Base-by-base conservation (phyloP, 345 rosid genomes). In the Brassica juncea region DNA sequence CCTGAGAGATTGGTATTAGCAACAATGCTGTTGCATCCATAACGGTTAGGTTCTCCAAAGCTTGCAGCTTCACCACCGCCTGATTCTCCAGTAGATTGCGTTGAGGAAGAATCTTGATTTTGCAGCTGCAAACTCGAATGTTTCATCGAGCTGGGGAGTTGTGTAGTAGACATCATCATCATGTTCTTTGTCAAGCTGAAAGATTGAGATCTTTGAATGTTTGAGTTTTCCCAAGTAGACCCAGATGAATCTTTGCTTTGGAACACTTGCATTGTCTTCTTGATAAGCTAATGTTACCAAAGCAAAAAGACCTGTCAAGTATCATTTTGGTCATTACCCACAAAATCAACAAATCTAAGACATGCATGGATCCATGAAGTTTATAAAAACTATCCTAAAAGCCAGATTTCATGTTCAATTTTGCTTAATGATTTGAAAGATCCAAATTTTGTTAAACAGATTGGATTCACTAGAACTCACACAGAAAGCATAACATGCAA, bases 41-140 rank as follows among this genome's bases (percentile, higher is more conserved):
- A 75, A 58, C 68, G 74, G 52, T 73, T 77, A 82, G 79, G 83
- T 71, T 84, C 84, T 55, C 83, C 85, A 62, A 84, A 61, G 84
- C 81, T 82, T 65, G 76, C 89, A 68, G 82, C 87, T 85, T 88
- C 88, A 61, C 83, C 66, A 31, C 84, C 74, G 49, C 79, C 86
- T 62, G 97, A 89, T 69, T 91, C 90, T 62, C 83, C 86, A 8
- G 88, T 90, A 2, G 95, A 93, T 66, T 91, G 94, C 60, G 90
- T 74, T 55, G 94, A 87, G 8, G 89, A 84, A 28, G 89, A 87
- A 42, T 89, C 93, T 80, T 80, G 91, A 31, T 87, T 88, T 68
- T 85, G 91, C 64, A 76, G 12, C 72, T 75, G 83, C 71, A 88
- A 81, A 72, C 71, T 74, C 52, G 79, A 54, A 55, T 77, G 87